Base-by-base conservation (phyloP, 352 stramenopile species). In the Saprolegnia diclina region DNA sequence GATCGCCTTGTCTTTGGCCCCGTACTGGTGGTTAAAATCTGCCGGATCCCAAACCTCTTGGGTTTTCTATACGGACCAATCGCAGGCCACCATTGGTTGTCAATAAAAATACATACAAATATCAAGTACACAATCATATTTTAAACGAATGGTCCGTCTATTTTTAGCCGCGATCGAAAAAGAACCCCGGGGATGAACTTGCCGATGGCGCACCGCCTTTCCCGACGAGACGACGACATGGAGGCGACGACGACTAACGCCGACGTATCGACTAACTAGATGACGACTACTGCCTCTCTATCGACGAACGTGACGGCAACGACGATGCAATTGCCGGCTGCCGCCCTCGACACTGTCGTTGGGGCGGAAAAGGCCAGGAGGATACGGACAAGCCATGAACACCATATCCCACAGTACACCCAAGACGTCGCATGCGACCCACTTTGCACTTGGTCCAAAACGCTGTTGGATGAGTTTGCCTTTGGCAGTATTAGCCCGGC, bases 11-110 rank as follows among this genome's bases (percentile, higher is more conserved):
- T 48, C 9, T 21, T 55, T 21, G 37, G 9, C 13, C 38, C 13
- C 18, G 22, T 45, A 29, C 45, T 32, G 24, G 57, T 66, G 57
- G 57, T 66, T 14, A 40, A 40, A 54, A 66, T 66, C 50, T 66
- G 37, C 38, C 19, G 11, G 10, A 21, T 24, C 18, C 50, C 13
- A 18, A 21, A 55, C 38, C n/a, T 40, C 35, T 66, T 66, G 57
- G 42, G 18, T 48, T 48, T 48, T 48, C 42, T 48, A 48, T 48
- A n/a, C 42, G 13, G 42, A 48, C 42, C 42, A 48, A 48, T 48
- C 42, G 18, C 42, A 14, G 57, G 18, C 13, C 5, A 14, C 13
- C 16, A 66, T 29, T 40, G 52, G 4, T 6, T 45, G 9, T 21
- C 19, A 46, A 16, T 37, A 35, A 22, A 32, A 22, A 38, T 35